phyloP scores from a whole-genome alignment of 2,329 filamentous ascomycete genomes.

The Paramyrothecium roridum region DNA sequence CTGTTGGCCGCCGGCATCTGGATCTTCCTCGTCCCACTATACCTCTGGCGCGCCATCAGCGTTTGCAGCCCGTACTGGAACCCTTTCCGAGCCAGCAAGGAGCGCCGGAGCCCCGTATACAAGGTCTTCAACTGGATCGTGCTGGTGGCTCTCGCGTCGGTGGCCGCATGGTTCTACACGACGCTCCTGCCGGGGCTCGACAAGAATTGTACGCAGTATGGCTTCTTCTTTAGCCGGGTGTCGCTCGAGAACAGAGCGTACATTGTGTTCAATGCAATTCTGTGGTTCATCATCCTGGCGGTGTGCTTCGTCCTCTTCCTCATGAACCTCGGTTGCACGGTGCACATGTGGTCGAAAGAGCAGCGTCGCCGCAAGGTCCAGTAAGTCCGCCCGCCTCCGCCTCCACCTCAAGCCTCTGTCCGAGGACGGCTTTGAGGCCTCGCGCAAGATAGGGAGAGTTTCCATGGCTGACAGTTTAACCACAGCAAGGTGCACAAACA shows the following conservation, averaged over 20 bases:
- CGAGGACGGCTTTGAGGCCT: too few relatives aligned
- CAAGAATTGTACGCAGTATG: slow-evolving; percentile 21
- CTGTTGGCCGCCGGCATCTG: slow-evolving; percentile 25
- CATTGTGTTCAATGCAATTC: slow-evolving; percentile 22
- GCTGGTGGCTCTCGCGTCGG: slow-evolving; percentile 19
- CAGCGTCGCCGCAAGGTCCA: slow-evolving; percentile 15
- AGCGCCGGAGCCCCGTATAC: slow-evolving; percentile 19
- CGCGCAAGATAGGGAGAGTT: too few relatives aligned
- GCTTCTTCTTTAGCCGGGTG: slow-evolving; percentile 28
- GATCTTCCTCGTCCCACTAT: slow-evolving; percentile 27
- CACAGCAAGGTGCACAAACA: slow-evolving; percentile 15
- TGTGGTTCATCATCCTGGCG: slow-evolving; percentile 24
- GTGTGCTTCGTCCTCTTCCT: slow-evolving; percentile 18
- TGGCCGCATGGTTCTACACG: slow-evolving; percentile 29
- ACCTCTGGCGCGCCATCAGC: slow-evolving; percentile 26
- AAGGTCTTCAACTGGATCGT: slow-evolving; percentile 19
- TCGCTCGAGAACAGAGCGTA: slow-evolving; percentile 20
- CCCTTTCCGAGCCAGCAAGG: slow-evolving; percentile 22
- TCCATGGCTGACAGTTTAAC: background rate
- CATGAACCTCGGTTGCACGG: slow-evolving; percentile 16
- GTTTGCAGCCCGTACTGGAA: slow-evolving; percentile 26
- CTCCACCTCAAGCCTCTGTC: background rate
- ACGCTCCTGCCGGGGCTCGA: slow-evolving; percentile 16
- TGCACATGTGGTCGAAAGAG: slow-evolving; percentile 9
- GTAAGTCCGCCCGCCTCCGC: slow-evolving; percentile 7